Evolutionary conservation across 129 eudicot species (phyloP).

Genomic region (Flaveria robusta): DNA sequence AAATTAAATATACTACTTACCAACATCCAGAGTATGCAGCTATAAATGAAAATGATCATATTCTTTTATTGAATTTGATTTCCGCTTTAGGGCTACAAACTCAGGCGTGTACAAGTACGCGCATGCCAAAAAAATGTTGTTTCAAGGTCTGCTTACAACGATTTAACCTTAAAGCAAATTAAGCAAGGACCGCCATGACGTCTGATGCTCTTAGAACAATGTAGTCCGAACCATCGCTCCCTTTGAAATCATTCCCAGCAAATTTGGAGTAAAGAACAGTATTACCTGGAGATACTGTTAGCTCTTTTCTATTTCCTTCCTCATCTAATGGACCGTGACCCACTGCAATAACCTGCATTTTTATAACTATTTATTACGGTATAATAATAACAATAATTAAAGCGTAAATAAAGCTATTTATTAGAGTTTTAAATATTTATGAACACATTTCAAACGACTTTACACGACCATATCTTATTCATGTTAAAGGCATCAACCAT

Average conservation of each 20-base stretch:
- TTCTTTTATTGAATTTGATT: slow-evolving; percentile 18
- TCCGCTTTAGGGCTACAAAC: slow-evolving; percentile 3
- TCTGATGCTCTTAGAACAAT: slow-evolving; percentile 73
- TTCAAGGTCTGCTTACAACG: slow-evolving; percentile 10
- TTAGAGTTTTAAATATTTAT: background rate
- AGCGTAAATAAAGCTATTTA: background rate
- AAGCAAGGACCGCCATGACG: slow-evolving; percentile 74
- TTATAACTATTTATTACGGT: background rate
- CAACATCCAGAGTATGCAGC: background rate
- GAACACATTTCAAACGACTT: no score
- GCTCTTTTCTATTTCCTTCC: slow-evolving; percentile 72
- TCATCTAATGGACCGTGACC: slow-evolving; percentile 83
- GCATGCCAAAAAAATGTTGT: slow-evolving; percentile 34
- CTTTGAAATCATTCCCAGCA: slow-evolving; percentile 85
- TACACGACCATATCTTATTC: no score
- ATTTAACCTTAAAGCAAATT: slow-evolving; percentile 35
- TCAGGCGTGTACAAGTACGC: slow-evolving; percentile 13
- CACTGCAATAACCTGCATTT: slow-evolving; percentile 72
- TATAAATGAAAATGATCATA: background rate
- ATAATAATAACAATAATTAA: no score
- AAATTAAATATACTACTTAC: background rate
- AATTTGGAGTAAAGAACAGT: slow-evolving; percentile 82
- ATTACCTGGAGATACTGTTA: slow-evolving; percentile 57
- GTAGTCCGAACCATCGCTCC: slow-evolving; percentile 71
- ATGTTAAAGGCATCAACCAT: no score